Evolutionary conservation across 345 rosid genomes (phyloP).

Genomic region (Limnanthes douglasii): DNA sequence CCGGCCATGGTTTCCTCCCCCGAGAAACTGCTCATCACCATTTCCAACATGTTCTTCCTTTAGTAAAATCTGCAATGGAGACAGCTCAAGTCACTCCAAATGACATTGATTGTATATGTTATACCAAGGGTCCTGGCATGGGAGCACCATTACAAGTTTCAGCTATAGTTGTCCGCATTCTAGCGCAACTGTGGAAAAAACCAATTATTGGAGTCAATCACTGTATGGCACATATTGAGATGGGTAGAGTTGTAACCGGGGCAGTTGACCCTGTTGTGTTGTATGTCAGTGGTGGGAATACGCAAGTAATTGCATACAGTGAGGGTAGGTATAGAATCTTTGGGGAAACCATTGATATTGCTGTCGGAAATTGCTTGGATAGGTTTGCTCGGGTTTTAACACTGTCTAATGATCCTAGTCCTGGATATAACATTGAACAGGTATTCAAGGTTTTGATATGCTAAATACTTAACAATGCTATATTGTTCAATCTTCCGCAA

Average conservation of each 20-base stretch:
- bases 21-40: slow-evolving; percentile 94
- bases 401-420: slow-evolving; percentile 96
- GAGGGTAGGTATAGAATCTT: slow-evolving; percentile 88
- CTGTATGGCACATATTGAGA: slow-evolving; percentile 96
- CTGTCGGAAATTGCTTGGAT: slow-evolving; percentile 95
- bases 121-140: slow-evolving; percentile 96
- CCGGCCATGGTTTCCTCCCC: slow-evolving; percentile 95
- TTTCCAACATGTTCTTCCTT: slow-evolving; percentile 68
- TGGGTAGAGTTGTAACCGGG: slow-evolving; percentile 93
- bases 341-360: slow-evolving; percentile 97
- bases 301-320: slow-evolving; percentile 95
- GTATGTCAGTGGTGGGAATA: slow-evolving; percentile 98
- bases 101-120: slow-evolving; percentile 82
- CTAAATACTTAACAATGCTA: too few species aligned
- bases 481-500: not conserved
- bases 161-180: slow-evolving; percentile 58
- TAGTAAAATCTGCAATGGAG: slow-evolving; percentile 54
- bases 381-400: slow-evolving; percentile 85
- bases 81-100: slow-evolving; percentile 45
- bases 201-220: slow-evolving; percentile 84
- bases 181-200: slow-evolving; percentile 87
- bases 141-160: slow-evolving; percentile 87
- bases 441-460: slow-evolving; percentile 20
- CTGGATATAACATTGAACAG: slow-evolving; percentile 98
- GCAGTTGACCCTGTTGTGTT: slow-evolving; percentile 87